These are phyloP conservation scores for Penicillium sp. DNA, from an alignment of 2,329 filamentous ascomycete genomes.

Conservation along the genomic window DNA sequence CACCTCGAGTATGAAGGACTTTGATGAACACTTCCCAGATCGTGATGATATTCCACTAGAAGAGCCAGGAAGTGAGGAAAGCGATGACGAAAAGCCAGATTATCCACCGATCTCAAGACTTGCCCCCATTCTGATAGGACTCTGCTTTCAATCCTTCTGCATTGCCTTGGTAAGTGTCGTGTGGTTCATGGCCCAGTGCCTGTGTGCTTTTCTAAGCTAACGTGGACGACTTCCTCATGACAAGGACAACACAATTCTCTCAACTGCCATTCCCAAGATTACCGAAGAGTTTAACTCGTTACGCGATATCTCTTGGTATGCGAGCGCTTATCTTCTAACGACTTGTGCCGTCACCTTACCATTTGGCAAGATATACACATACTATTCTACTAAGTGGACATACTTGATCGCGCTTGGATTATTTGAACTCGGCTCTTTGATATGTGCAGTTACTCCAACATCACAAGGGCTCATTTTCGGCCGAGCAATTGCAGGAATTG, in stretches of 20 bases:
- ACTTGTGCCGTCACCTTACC: slow-evolving; percentile 42
- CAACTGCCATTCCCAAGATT: slow-evolving; percentile 48
- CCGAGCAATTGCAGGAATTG: slow-evolving; percentile 42
- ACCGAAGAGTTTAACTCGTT: slow-evolving; percentile 48
- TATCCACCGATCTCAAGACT: slow-evolving; percentile 37
- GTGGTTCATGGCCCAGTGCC: no score
- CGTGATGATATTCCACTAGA: slow-evolving; percentile 23
- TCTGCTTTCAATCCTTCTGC: slow-evolving; percentile 40
- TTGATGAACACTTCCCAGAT: slow-evolving; percentile 4
- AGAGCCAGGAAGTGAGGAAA: slow-evolving; percentile 10
- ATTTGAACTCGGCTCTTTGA: slow-evolving; percentile 43
- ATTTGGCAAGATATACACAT: slow-evolving; percentile 45
- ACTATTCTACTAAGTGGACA: slow-evolving; percentile 45
- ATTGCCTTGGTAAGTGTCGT: slow-evolving; percentile 33
- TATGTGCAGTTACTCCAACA: slow-evolving; percentile 39
- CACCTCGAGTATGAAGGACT: slow-evolving; percentile 9
- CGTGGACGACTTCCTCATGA: neutral
- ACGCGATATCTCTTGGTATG: slow-evolving; percentile 49
- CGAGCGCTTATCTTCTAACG: slow-evolving; percentile 45
- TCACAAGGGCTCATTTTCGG: slow-evolving; percentile 42
- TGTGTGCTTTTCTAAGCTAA: neutral
- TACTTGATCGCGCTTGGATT: slow-evolving; percentile 40
- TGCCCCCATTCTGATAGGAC: slow-evolving; percentile 33
- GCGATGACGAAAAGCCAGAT: slow-evolving; percentile 22
- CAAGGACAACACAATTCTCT: slow-evolving; percentile 44